Conservation (phyloP, 164 flowering plant species). For the Platanus orientalis region DNA sequence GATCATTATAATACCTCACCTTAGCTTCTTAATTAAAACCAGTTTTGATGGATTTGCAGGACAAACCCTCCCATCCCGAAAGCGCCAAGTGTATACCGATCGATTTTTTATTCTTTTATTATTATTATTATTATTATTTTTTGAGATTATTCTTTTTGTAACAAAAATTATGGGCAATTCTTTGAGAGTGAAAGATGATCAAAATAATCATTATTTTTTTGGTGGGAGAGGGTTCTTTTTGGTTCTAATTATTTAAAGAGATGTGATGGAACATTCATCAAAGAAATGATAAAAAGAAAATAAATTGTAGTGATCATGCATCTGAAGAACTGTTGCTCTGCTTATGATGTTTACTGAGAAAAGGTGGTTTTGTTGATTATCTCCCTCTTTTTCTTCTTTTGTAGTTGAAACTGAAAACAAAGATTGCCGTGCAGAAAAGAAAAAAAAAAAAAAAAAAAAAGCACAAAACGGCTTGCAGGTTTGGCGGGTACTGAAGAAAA, state of each 20-base stretch:
- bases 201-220: conserved; percentile 8
- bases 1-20: too few relatives aligned
- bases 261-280: conserved; percentile 4
- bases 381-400: not conserved
- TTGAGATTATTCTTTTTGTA: too few relatives aligned
- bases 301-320: not conserved
- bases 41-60: not conserved
- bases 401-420: not conserved
- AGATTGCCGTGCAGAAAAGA: too few relatives aligned
- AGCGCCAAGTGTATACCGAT: conserved; percentile 7
- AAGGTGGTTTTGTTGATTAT: not conserved
- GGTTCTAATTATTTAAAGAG: not conserved
- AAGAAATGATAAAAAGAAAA: not conserved
- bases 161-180: too few relatives aligned
- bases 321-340: not conserved
- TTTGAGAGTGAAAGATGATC: conserved; percentile 1
- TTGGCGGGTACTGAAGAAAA: not conserved
- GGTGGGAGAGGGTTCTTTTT: conserved; percentile 1
- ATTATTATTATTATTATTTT: not conserved
- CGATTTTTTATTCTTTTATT: not conserved
- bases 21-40: not conserved
- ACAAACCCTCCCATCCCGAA: not conserved
- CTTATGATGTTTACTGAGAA: conserved; percentile 6
- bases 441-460: too few relatives aligned
- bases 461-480: too few relatives aligned